These are phyloP conservation scores for Neospora caninum DNA, from an alignment of 169 alveolate genomes.

Conservation along the genomic window DNA sequence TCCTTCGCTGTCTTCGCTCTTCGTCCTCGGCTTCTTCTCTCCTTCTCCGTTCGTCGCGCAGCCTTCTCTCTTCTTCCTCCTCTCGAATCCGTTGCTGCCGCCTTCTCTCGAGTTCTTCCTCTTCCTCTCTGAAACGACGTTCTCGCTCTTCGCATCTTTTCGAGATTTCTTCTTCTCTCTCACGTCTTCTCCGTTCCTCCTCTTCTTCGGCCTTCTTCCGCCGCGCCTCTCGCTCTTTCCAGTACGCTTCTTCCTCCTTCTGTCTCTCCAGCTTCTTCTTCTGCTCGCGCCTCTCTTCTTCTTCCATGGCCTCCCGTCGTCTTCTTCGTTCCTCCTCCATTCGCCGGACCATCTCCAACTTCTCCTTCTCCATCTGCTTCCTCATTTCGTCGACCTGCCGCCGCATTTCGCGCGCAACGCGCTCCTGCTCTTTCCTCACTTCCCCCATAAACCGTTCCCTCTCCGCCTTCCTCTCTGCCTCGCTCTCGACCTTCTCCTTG, in stretches of 20 bases:
- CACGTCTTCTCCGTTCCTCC: slow-evolving; percentile 35
- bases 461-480: neutral
- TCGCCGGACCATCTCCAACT: neutral
- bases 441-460: neutral
- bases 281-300: neutral
- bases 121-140: slow-evolving; percentile 16
- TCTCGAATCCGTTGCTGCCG: neutral
- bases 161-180: neutral
- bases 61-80: slow-evolving; percentile 32
- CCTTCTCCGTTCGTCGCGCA: neutral
- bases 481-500: neutral
- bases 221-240: slow-evolving; percentile 40
- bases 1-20: neutral
- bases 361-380: neutral
- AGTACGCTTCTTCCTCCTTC: slow-evolving; percentile 48
- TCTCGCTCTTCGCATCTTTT: neutral
- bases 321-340: neutral
- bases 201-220: slow-evolving; percentile 40
- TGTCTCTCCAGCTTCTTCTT: neutral
- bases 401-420: neutral
- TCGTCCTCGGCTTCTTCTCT: neutral
- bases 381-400: neutral
- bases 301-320: neutral
- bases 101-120: neutral
- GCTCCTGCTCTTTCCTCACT: neutral